phyloP scores from a whole-genome alignment of 2,329 filamentous ascomycete genomes.

The Nothophaeocryptopus gaeumannii region DNA sequence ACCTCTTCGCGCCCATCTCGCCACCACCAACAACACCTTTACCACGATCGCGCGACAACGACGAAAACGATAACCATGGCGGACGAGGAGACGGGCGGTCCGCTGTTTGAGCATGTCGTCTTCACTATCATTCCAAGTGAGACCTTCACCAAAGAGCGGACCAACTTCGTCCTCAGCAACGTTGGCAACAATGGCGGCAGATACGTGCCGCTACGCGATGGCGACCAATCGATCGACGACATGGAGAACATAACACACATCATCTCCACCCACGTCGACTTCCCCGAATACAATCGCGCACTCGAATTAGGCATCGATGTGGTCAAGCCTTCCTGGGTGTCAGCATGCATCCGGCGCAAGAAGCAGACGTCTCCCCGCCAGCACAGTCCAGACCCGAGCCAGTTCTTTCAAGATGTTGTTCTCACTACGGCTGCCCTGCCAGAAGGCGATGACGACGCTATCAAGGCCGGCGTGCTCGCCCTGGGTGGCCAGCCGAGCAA shows the following conservation, averaged over 20 bases:
- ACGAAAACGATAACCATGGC: conserved; percentile 7
- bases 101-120: conserved; percentile 39
- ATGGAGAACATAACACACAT: conserved; percentile 59
- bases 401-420: conserved; percentile 84
- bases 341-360: conserved; percentile 63
- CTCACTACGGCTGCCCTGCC: conserved; percentile 83
- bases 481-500: conserved; percentile 80
- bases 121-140: conserved; percentile 46
- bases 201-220: conserved; percentile 41
- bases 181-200: conserved; percentile 51
- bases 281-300: conserved; percentile 76
- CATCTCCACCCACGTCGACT: conserved; percentile 78
- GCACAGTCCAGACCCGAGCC: conserved; percentile 83
- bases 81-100: conserved; percentile 15
- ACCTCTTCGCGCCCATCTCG: too few species aligned
- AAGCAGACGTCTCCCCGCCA: conserved; percentile 76
- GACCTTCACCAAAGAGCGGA: conserved; percentile 36
- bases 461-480: conserved; percentile 82
- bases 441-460: conserved; percentile 82
- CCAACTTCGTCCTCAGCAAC: conserved; percentile 36
- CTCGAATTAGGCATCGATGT: conserved; percentile 78
- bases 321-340: conserved; percentile 78
- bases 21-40: too few species aligned
- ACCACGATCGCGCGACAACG: too few species aligned
- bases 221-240: conserved; percentile 38